Evolutionary conservation across 1,284 basidiomycete genomes (phyloP), one percentile per base, ranked within the genome.

Genomic region (Malassezia yamatoensis): DNA sequence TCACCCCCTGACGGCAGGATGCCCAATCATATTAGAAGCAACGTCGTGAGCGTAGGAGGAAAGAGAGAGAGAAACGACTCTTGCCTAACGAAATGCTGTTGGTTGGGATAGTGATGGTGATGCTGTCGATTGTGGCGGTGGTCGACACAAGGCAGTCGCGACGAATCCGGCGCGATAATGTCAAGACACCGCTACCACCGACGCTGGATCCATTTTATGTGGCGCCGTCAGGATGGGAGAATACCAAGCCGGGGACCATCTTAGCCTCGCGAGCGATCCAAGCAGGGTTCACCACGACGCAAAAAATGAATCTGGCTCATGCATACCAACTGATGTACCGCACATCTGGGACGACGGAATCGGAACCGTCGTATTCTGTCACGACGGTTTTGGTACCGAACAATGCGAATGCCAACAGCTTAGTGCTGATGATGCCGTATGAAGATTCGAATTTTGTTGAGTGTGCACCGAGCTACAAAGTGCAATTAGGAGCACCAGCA

Each of bases 281-380:
- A 11, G 45, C 55, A 4, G 46, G 55, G 1, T 58, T 58, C 18
- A 65, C 65, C 6, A 51, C 64, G 20, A 58, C 58, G 7, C 51
- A 57, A 40, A 59, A 48, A 33, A 15, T 29, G 6, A 61, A 65
- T 49, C 51, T 61, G 1, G 61, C 47, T 1, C 20, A n/a, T 1
- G 54, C 63, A 16, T 67, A 51, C 49, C 68, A 71, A 51, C 42
- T 71, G 12, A 11, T 51, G 4, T 71, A 69, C 56, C 59, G 61
- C 10, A 65, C 67, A 3, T 53, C 50, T 2, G 55, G 55, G 9
- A 51, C 41, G 1, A 18, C 33, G 5, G 12, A 35, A 2, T n/a
- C 24, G 10, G 20, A 7, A 2, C 55, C 55, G 0, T 45, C 41
- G 29, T 49, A 37, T 18, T 43, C 55, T 2, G 40, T 53, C 5